Evolutionary conservation across 768 basidiomycete species (phyloP).

Genomic region (Podaxis rugospora): DNA sequence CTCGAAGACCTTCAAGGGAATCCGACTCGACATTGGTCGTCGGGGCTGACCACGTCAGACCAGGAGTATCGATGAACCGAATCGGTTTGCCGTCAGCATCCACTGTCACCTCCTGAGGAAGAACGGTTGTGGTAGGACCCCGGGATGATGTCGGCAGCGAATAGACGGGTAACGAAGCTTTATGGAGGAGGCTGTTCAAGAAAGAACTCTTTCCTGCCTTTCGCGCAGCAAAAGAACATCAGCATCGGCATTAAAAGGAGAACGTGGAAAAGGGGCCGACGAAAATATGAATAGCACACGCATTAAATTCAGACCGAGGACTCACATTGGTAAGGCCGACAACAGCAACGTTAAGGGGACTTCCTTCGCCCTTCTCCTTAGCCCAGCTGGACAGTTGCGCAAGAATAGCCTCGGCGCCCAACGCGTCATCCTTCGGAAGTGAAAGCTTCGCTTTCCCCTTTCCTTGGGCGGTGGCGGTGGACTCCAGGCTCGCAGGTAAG

Average conservation of each 20-base stretch:
- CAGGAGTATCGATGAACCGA: slow-evolving; percentile 83
- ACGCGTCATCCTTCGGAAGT: slow-evolving; percentile 45
- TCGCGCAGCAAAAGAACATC: not conserved
- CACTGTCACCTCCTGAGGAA: slow-evolving; percentile 57
- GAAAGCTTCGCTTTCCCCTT: slow-evolving; percentile 43
- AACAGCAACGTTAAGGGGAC: slow-evolving; percentile 65
- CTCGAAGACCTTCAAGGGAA: slow-evolving; percentile 32
- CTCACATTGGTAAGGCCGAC: slow-evolving; percentile 83
- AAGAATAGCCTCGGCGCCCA: slow-evolving; percentile 54
- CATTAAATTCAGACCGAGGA: slow-evolving; percentile 7
- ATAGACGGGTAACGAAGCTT: slow-evolving; percentile 53
- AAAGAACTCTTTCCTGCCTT: slow-evolving; percentile 84
- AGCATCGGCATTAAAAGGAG: not conserved
- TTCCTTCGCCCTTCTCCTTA: slow-evolving; percentile 34
- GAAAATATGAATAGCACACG: not conserved
- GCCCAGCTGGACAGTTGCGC: slow-evolving; percentile 44
- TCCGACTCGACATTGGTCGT: slow-evolving; percentile 35
- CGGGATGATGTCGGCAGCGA: slow-evolving; percentile 44
- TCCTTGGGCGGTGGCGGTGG: slow-evolving; percentile 23
- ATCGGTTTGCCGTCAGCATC: slow-evolving; percentile 47
- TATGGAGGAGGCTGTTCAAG: slow-evolving; percentile 70
- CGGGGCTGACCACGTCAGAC: slow-evolving; percentile 51
- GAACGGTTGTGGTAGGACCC: slow-evolving; percentile 69
- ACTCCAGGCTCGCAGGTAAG: slow-evolving; percentile 36
- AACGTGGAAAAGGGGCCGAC: not conserved